phyloP scores from a whole-genome alignment of 345 rosid genomes.

The Eucalyptus virginea region DNA sequence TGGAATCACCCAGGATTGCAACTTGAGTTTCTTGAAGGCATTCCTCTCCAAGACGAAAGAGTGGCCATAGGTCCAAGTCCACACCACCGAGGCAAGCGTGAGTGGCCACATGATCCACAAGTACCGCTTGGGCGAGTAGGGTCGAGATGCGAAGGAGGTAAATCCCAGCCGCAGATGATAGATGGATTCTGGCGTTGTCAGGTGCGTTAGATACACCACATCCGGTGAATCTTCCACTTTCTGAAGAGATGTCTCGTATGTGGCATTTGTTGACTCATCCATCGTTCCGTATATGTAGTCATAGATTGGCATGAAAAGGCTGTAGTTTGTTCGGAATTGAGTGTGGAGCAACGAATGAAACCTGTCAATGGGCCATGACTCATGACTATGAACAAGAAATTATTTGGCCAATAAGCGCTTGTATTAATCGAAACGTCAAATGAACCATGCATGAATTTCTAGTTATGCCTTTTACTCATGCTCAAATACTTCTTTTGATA shows the following conservation, averaged over 20 bases:
- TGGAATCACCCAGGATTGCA: conserved; percentile 41
- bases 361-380: conserved; percentile 2
- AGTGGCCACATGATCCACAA: conserved; percentile 22
- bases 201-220: conserved; percentile 28
- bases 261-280: conserved; percentile 19
- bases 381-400: background rate
- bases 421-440: background rate
- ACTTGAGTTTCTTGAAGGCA: conserved; percentile 9
- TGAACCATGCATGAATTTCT: background rate
- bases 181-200: conserved; percentile 23
- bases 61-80: conserved; percentile 5
- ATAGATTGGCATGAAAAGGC: conserved; percentile 60
- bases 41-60: conserved; percentile 11
- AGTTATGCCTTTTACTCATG: background rate
- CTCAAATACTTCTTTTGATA: background rate
- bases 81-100: background rate
- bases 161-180: conserved; percentile 29
- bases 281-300: conserved; percentile 38
- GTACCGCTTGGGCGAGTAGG: conserved; percentile 3
- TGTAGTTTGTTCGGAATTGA: conserved; percentile 48
- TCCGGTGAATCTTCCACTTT: conserved; percentile 11
- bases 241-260: conserved; percentile 17
- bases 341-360: conserved; percentile 63
- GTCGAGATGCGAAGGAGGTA: conserved; percentile 26
- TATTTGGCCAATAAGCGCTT: background rate